A percentile compares a stretch with the other conserved stretches of the same genome.
These are phyloP conservation scores for Aspergillus vadensis DNA, from an alignment of 2,329 filamentous ascomycete species.

Conservation along the genomic window DNA sequence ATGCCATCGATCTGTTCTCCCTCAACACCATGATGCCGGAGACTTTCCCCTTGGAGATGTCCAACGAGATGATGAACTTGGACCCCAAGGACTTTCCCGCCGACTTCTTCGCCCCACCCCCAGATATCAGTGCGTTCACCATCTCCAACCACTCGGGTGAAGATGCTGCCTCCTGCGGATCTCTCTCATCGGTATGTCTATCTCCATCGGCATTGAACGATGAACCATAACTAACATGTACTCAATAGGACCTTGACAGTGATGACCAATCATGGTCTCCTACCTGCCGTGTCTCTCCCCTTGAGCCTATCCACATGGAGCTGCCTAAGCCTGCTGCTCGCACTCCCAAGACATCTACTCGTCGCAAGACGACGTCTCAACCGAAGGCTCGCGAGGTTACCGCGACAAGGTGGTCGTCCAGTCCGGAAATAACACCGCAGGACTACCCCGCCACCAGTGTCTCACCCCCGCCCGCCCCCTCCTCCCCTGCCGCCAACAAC, in stretches of 20 bases:
- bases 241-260: slow-evolving; percentile 35
- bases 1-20: slow-evolving; percentile 37
- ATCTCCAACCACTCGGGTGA: slow-evolving; percentile 33
- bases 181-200: slow-evolving; percentile 25
- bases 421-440: slow-evolving; percentile 31
- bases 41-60: slow-evolving; percentile 32
- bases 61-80: slow-evolving; percentile 30
- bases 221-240: not conserved
- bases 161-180: slow-evolving; percentile 30
- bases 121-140: slow-evolving; percentile 34
- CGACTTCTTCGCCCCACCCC: slow-evolving; percentile 33
- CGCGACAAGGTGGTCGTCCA: slow-evolving; percentile 31
- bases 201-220: too few relatives aligned
- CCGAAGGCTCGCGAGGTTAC: slow-evolving; percentile 11
- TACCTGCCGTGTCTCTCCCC: slow-evolving; percentile 23
- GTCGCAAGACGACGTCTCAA: slow-evolving; percentile 14
- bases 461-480: slow-evolving; percentile 14
- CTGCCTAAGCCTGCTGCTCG: slow-evolving; percentile 10
- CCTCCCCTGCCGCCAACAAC: slow-evolving; percentile 13
- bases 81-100: slow-evolving; percentile 35
- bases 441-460: slow-evolving; percentile 22
- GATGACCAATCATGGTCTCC: slow-evolving; percentile 38
- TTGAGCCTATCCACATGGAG: slow-evolving; percentile 15
- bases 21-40: slow-evolving; percentile 36
- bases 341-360: slow-evolving; percentile 6